Conservation (phyloP, 2,329 filamentous ascomycete genomes). For the Colletotrichum costaricense region DNA sequence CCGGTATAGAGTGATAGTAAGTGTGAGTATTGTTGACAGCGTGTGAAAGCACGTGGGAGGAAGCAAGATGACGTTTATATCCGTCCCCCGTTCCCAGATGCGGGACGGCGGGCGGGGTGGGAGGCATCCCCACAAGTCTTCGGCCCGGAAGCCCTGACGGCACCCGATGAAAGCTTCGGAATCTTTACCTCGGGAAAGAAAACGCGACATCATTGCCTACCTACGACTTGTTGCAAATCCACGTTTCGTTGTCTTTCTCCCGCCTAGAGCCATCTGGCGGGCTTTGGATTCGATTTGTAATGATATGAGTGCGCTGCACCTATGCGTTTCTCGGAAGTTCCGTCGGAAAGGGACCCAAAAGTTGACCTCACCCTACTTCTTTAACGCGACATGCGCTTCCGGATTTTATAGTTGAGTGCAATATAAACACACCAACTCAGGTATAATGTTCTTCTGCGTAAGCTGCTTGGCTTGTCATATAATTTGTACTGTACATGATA, state of each 20-base stretch:
- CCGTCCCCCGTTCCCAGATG: background rate
- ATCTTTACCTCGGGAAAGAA: constrained; percentile 2
- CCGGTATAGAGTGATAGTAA: too few species aligned
- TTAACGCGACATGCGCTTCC: too few species aligned
- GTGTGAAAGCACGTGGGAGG: background rate
- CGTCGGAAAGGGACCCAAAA: background rate
- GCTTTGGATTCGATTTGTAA: background rate
- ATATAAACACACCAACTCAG: too few species aligned
- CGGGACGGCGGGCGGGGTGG: background rate
- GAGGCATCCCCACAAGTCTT: background rate
- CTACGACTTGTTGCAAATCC: too few species aligned
- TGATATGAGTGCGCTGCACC: background rate
- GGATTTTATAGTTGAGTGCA: too few species aligned
- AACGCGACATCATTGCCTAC: background rate
- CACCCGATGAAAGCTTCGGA: constrained; percentile 16
- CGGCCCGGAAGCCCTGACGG: constrained; percentile 20
- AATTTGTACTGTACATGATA: too few species aligned
- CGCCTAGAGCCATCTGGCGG: background rate
- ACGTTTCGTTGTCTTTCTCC: too few species aligned
- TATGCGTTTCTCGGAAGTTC: background rate
- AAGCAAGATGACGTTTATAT: constrained; percentile 14
- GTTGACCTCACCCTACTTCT: too few species aligned
- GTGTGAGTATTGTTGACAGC: too few species aligned
- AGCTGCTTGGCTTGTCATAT: too few species aligned
- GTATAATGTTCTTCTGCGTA: too few species aligned